phyloP scores from a whole-genome alignment of 306 rosid genomes.

The Urtica urens region DNA sequence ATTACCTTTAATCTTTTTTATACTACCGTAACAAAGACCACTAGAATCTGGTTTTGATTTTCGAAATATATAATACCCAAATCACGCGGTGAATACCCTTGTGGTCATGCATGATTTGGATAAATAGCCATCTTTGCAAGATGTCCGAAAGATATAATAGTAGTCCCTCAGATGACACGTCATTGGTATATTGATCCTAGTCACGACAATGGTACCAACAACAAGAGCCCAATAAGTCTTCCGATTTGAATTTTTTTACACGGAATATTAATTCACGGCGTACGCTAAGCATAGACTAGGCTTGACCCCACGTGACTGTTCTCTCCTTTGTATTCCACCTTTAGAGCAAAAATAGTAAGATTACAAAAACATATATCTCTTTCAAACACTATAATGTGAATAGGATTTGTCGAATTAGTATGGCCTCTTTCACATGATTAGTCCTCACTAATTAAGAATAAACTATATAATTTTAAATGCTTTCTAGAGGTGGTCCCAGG shows the following conservation, averaged over 20 bases:
- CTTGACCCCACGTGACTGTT: constrained; percentile 2
- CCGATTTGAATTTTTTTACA: too few relatives aligned
- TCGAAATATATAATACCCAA: background rate
- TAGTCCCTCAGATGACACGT: background rate
- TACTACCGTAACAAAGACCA: background rate
- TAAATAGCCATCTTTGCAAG: background rate
- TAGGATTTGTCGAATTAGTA: background rate
- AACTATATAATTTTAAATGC: background rate
- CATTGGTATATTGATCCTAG: too few relatives aligned
- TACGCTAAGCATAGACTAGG: background rate
- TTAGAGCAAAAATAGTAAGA: too few relatives aligned
- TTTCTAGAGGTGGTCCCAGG: background rate
- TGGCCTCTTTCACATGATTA: background rate
- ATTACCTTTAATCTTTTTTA: background rate
- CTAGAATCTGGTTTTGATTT: background rate
- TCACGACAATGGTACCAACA: too few relatives aligned
- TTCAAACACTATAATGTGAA: background rate
- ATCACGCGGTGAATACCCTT: background rate
- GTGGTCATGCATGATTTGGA: background rate
- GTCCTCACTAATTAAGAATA: background rate
- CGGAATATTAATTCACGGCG: too few relatives aligned
- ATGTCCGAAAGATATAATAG: too few relatives aligned
- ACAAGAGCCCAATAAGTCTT: too few relatives aligned
- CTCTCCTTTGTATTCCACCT: background rate
- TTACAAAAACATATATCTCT: background rate